Percentiles rank a stretch among this genome's conserved stretches.
phyloP scores from a whole-genome alignment of 31 red algal genomes.

The Porphyra umbilicalis region DNA sequence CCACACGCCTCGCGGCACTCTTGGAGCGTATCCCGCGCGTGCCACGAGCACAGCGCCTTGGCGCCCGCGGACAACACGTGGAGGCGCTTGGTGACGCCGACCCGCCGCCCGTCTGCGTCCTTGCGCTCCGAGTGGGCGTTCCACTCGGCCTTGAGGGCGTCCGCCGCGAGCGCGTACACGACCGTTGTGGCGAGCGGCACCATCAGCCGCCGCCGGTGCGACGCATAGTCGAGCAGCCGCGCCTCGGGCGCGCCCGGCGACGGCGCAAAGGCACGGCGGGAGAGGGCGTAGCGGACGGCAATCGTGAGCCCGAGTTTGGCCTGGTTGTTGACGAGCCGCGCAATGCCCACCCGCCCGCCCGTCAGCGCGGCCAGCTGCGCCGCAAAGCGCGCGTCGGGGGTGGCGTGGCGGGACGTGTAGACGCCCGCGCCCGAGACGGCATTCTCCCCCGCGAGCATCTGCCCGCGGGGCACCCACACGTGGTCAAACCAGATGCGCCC shows the following conservation, averaged over 20 bases:
- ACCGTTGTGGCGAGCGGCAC: conserved; percentile 37
- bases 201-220: conserved; percentile 57
- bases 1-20: conserved; percentile 78
- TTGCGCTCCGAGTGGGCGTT: background rate
- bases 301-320: conserved; percentile 64
- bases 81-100: conserved; percentile 27
- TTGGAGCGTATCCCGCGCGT: conserved; percentile 63
- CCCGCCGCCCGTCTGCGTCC: background rate
- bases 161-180: conserved; percentile 27
- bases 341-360: conserved; percentile 63
- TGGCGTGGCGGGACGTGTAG: conserved; percentile 42
- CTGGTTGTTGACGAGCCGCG: conserved; percentile 12
- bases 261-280: conserved; percentile 64
- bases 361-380: conserved; percentile 74
- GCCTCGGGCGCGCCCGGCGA: conserved; percentile 30
- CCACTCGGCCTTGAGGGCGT: conserved; percentile 21
- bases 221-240: conserved; percentile 53
- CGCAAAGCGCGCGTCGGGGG: conserved; percentile 69
- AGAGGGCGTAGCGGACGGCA: conserved; percentile 61
- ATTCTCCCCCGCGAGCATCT: conserved; percentile 46
- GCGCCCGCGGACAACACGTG: conserved; percentile 60
- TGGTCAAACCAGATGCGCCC: conserved; percentile 75
- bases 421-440: conserved; percentile 52
- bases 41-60: conserved; percentile 86
- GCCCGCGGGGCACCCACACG: conserved; percentile 26